Evolutionary conservation across 257 asterid genomes (phyloP), one percentile per base, ranked within the genome.

Genomic region (Anisodus acutangulus): DNA sequence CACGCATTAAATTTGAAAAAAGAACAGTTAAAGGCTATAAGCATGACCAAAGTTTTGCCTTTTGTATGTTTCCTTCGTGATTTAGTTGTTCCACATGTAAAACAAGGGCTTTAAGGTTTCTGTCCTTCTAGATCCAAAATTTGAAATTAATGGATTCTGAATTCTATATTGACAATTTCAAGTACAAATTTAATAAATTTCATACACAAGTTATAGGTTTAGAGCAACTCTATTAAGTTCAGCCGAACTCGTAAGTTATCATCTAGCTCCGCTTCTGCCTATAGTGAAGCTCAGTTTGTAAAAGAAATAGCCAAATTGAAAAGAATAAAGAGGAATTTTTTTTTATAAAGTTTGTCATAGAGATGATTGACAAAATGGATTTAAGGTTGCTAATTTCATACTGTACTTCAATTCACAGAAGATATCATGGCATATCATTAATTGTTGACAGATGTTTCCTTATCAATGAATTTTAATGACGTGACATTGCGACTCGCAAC

Each of bases 41-140:
- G 84, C 84, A 66, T 81, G 84, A 81, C 58, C 9, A 62, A 69
- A 59, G 26, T 81, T 62, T 39, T 81, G 78, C 26, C 84, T 62
- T 81, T 60, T 45, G 39, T 2, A 43, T 62, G 22, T 81, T 81
- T 43, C 45, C 76, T 62, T 43, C 76, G 43, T 62, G 74, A 37
- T 45, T 80, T 0, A 62, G 17, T 51, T 19, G 16, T 45, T 17
- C 22, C 84, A 43, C 31, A 22, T 45, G 81, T 76, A 53, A 7
- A 74, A 74, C 22, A 74, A 19, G 43, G 8, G 7, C 0, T 49
- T 74, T 10, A 47, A 19, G 7, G 22, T 74, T 47, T 19, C 2
- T 49, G 31, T 58, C 6, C 0, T 22, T 1, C 2, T n/a, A 0
- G 8, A 70, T 41, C 0, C 9, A 41, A n/a, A 0, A 71, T 43